Evolutionary conservation across 441 rosid genomes (phyloP), one percentile per base, ranked within the genome.

Genomic region (Adansonia gregorii): DNA sequence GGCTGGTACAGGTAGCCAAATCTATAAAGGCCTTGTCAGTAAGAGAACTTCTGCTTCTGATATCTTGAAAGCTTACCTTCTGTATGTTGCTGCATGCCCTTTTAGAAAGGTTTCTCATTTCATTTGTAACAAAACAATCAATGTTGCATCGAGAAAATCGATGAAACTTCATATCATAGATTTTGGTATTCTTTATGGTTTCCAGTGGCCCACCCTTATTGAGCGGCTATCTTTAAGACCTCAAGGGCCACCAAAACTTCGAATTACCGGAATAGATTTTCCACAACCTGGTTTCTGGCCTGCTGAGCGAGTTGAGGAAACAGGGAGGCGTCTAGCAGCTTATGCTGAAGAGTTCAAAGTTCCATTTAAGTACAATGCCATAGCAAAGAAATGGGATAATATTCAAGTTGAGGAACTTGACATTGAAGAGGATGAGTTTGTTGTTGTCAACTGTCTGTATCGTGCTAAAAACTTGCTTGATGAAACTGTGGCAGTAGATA

Each of bases 281-380:
- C 94, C 94, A 2, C 93, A 86, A 80, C 89, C 90, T 0, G 94
- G 94, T 6, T 89, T 91, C 80, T 83, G 94, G 11, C 94, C 94
- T 0, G 88, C 93, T 15, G 91, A 86, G 85, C 80, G 85, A 58
- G 88, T 89, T 45, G 91, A 89, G 82, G 94, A 89, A 82, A 87
- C 93, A 10, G 93, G 94, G 17, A 84, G 86, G 41, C 83, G 93
- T 74, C 79, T 91, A 78, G 88, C 83, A 31, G 88, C 78, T 31
- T 91, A 91, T 81, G 94, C 94, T 4, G 83, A 87, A 82, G 82
- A 82, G 1, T 91, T 88, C 84, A 79, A 83, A 0, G 89, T 91
- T 81, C 89, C 88, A 19, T 91, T 91, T 31, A 88, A 89, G 82
- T 91, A 86, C 80, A 83, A 83, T 51, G 91, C 93, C 12, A 86